Conservation (phyloP, 345 rosid species). For the Moricandia moricandioides region DNA sequence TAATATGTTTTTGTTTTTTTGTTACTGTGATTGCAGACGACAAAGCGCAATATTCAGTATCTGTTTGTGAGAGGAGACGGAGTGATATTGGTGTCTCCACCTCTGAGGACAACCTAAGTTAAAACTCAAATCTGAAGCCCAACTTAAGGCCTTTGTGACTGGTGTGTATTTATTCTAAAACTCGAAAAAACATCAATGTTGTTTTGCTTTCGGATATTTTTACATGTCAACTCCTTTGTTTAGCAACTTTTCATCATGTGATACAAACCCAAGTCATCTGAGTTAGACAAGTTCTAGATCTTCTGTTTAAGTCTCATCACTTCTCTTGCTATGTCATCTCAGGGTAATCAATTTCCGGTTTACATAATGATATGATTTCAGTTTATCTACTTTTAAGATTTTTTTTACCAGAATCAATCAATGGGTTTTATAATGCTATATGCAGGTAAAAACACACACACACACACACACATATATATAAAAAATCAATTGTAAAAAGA, state of each 20-base stretch:
- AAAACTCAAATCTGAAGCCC: not conserved
- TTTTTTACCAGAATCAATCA: too few relatives aligned
- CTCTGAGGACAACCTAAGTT: slow-evolving; percentile 75
- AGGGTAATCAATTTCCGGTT: too few relatives aligned
- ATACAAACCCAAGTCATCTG: not conserved
- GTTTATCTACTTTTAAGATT: too few relatives aligned
- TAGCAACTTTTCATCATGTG: not conserved
- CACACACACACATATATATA: too few relatives aligned
- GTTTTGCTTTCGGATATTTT: not conserved
- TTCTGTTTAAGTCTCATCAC: too few relatives aligned
- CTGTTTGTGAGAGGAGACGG: slow-evolving; percentile 99
- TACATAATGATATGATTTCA: too few relatives aligned
- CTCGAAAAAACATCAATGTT: slow-evolving; percentile 8
- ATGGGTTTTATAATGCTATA: too few relatives aligned
- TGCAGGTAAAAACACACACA: too few relatives aligned
- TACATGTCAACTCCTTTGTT: not conserved
- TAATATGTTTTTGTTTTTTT: not conserved
- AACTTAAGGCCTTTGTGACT: slow-evolving; percentile 1
- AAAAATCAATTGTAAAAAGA: too few relatives aligned
- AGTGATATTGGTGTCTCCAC: slow-evolving; percentile 97
- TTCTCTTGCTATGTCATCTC: too few relatives aligned
- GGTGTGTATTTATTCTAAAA: slow-evolving; percentile 7
- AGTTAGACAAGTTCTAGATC: not conserved
- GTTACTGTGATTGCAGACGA: slow-evolving; percentile 54
- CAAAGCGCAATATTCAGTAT: slow-evolving; percentile 74